Base-by-base conservation (phyloP, 1,139 yeast species). In the Blastobotrys arbuscula region DNA sequence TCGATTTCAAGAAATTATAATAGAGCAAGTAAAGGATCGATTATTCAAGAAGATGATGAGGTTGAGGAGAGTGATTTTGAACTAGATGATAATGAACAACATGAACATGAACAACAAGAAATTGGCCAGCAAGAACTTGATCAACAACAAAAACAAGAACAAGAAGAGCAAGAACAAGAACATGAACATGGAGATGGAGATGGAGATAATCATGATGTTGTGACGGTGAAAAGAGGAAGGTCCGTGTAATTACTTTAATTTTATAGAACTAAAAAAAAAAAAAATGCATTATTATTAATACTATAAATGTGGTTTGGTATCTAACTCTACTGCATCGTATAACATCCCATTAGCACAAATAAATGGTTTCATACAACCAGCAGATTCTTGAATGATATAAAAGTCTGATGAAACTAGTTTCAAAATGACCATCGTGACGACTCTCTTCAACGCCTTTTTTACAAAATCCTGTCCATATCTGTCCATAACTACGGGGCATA, bases 21-120 rank as follows among this genome's bases (percentile, higher is more conserved):
- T 42, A 53, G 44, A 31, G 56, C 53, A 26, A 55, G 45, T 18
- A 54, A 54, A 18, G 34, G 40, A 18, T 24, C 24, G 16, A 39
- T 40, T 20, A 42, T 35, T 31, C 34, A 31, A 31, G 45, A 35
- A 21, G 45, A 41, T 28, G 44, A 41, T n/a, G 44, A 40, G 24
- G 16, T 7, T 8, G 26, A 18, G 5, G 18, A 31, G 38, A 13
- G 24, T 19, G 37, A 26, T 26, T 6, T 5, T 12, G 44, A 31
- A 19, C 16, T 19, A 9, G 23, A 26, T 15, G 35, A 40, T 28
- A 24, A 28, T 19, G 36, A 28, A 13, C 24, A 39, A 6, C 9
- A 36, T 6, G 19, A 15, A 33, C 9, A 33, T 33, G 7, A 6
- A 18, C 18, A 8, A 15, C 15, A 33, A 9, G 31, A 28, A 12